These are phyloP conservation scores for Colletotrichum echinochloae DNA, from an alignment of 2,329 filamentous ascomycete genomes.

Conservation along the genomic window DNA sequence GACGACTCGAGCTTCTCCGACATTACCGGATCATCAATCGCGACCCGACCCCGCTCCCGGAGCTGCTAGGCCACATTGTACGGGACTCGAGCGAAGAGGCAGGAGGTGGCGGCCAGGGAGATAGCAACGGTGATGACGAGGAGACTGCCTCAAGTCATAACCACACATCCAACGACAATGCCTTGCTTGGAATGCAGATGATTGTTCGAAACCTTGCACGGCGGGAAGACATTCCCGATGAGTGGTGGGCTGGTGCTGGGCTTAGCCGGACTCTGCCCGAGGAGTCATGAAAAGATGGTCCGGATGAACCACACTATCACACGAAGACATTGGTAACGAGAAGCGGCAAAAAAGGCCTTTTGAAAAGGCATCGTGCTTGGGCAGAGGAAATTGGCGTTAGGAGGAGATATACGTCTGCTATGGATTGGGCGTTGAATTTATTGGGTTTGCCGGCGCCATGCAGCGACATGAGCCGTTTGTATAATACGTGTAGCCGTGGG, in stretches of 20 bases:
- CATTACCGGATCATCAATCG: constrained; percentile 28
- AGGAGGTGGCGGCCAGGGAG: constrained; percentile 14
- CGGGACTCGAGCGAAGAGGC: constrained; percentile 31
- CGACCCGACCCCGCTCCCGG: constrained; percentile 26
- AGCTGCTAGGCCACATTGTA: constrained; percentile 23
- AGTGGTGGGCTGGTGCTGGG: constrained; percentile 82
- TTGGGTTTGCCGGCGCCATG: constrained; percentile 4
- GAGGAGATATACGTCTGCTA: constrained; percentile 1
- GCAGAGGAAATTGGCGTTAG: constrained; percentile 12
- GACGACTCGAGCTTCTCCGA: constrained; percentile 30
- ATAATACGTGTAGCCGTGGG: constrained; percentile 29
- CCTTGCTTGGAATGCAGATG: constrained; percentile 72
- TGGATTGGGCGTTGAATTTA: not conserved
- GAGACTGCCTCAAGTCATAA: constrained; percentile 35
- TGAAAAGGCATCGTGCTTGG: not conserved
- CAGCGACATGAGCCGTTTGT: constrained; percentile 15
- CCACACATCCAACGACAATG: constrained; percentile 51
- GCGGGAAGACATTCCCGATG: constrained; percentile 81
- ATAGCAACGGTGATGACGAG: constrained; percentile 34
- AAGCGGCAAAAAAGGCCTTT: constrained; percentile 1
- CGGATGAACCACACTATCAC: not conserved
- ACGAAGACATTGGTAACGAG: constrained; percentile 1
- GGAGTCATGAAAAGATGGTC: constrained; percentile 47
- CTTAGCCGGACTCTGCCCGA: constrained; percentile 69
- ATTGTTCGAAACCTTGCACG: constrained; percentile 78